phyloP scores from a whole-genome alignment of 1,284 basidiomycete genomes.

The Rhodofomes roseus region DNA sequence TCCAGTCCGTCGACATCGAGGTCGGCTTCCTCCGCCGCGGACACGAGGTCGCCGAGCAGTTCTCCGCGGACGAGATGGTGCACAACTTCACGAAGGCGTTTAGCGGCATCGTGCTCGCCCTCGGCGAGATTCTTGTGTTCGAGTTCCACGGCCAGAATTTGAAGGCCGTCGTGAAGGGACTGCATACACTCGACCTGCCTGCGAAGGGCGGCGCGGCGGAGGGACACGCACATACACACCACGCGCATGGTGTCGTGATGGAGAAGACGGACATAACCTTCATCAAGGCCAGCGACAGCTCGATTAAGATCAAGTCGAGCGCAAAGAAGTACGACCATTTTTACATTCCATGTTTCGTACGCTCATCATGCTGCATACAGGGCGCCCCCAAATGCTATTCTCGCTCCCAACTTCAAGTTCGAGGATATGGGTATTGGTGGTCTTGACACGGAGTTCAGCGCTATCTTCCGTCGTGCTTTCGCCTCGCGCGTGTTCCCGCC shows the following conservation, averaged over 20 bases:
- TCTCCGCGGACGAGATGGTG: conserved; percentile 85
- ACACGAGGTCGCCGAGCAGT: conserved; percentile 66
- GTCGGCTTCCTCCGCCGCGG: conserved; percentile 69
- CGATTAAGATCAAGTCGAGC: conserved; percentile 90
- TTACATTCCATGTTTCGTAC: background rate
- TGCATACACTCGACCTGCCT: conserved; percentile 68
- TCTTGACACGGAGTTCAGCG: conserved; percentile 91
- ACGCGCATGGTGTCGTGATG: conserved; percentile 77
- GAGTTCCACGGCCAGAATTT: conserved; percentile 91
- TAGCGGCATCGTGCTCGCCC: conserved; percentile 65
- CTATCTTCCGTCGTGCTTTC: conserved; percentile 98
- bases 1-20: conserved; percentile 78
- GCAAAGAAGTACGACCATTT: conserved; percentile 66
- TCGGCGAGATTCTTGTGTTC: conserved; percentile 78
- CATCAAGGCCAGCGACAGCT: conserved; percentile 77
- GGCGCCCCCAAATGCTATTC: conserved; percentile 90
- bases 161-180: conserved; percentile 66
- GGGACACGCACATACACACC: conserved; percentile 17
- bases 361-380: conserved; percentile 37
- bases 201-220: conserved; percentile 44
- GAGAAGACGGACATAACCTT: conserved; percentile 89
- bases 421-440: conserved; percentile 99
- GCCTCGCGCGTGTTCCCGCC: conserved; percentile 98
- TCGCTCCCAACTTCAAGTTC: conserved; percentile 99
- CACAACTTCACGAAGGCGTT: conserved; percentile 69